phyloP scores from a whole-genome alignment of 2,329 filamentous ascomycete species.

The Xylaria multiplex region DNA sequence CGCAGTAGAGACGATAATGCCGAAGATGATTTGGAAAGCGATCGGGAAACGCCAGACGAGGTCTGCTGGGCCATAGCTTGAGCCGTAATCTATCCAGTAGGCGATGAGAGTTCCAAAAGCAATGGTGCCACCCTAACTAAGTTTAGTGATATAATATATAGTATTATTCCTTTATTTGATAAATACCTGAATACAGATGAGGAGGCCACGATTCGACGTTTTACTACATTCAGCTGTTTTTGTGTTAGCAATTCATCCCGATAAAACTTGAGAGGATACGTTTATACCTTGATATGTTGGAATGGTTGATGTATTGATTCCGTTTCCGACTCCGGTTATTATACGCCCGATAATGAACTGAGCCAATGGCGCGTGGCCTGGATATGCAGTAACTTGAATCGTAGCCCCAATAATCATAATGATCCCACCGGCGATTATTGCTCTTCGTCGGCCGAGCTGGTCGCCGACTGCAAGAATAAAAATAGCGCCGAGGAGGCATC shows the following conservation, averaged over 20 bases:
- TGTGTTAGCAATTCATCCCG: conserved; percentile 15
- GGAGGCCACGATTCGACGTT: conserved; percentile 55
- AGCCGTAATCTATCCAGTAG: conserved; percentile 65
- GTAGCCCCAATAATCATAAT: conserved; percentile 65
- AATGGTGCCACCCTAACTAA: conserved; percentile 58
- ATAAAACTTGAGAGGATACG: background rate
- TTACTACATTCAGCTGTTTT: conserved; percentile 56
- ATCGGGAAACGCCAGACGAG: conserved; percentile 67
- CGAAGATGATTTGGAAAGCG: conserved; percentile 59
- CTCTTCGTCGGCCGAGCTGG: conserved; percentile 59
- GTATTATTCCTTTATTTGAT: too few species aligned
- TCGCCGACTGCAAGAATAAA: conserved; percentile 65
- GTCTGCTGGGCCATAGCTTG: conserved; percentile 55
- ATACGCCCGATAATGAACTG: conserved; percentile 61
- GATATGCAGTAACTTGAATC: conserved; percentile 61
- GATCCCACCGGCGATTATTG: conserved; percentile 65
- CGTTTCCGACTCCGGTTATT: conserved; percentile 64
- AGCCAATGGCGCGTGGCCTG: conserved; percentile 47
- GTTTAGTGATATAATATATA: too few species aligned
- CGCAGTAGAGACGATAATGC: conserved; percentile 54
- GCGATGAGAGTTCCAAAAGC: conserved; percentile 56
- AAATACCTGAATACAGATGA: conserved; percentile 58
- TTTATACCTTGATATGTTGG: conserved; percentile 56
- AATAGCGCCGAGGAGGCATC: conserved; percentile 58
- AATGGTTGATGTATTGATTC: conserved; percentile 60